Conservation (phyloP, 192 early-diverging fungal genomes). For the Umbelopsis isabellina region DNA sequence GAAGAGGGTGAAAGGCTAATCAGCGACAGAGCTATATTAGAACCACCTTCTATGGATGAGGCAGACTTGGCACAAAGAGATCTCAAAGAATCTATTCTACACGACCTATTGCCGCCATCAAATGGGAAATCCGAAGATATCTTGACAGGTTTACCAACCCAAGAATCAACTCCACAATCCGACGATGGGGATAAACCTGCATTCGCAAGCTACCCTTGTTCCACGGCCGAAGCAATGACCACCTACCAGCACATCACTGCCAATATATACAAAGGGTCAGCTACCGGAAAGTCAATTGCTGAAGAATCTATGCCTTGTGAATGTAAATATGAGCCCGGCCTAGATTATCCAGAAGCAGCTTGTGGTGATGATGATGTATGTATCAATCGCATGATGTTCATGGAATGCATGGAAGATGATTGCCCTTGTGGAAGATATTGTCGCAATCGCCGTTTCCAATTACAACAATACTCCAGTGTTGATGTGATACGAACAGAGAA, state of each 20-base stretch:
- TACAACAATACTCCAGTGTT: constrained; percentile 80
- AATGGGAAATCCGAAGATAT: background rate
- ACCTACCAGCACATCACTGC: constrained; percentile 66
- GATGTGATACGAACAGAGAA: constrained; percentile 88
- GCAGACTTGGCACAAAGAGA: constrained; percentile 1
- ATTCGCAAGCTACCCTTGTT: constrained; percentile 29
- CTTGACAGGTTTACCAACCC: background rate
- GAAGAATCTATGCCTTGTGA: constrained; percentile 80
- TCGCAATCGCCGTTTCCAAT: constrained; percentile 90
- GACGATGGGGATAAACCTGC: constrained; percentile 9
- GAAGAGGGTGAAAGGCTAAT: background rate
- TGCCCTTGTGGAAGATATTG: constrained; percentile 91
- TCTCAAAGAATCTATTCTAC: constrained; percentile 3
- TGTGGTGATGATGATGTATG: constrained; percentile 90
- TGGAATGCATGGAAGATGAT: constrained; percentile 88
- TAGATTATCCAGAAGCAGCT: constrained; percentile 64
- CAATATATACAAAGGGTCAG: constrained; percentile 74
- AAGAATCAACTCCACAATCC: constrained; percentile 7
- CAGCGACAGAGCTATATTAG: background rate
- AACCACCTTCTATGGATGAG: background rate
- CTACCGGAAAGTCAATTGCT: constrained; percentile 66
- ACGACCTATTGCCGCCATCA: constrained; percentile 2
- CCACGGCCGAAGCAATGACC: constrained; percentile 55
- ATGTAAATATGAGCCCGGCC: constrained; percentile 73
- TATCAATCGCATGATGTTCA: constrained; percentile 90